These are phyloP conservation scores for Talaromyces sp. DNA, from an alignment of 2,329 filamentous ascomycete species.

Conservation along the genomic window DNA sequence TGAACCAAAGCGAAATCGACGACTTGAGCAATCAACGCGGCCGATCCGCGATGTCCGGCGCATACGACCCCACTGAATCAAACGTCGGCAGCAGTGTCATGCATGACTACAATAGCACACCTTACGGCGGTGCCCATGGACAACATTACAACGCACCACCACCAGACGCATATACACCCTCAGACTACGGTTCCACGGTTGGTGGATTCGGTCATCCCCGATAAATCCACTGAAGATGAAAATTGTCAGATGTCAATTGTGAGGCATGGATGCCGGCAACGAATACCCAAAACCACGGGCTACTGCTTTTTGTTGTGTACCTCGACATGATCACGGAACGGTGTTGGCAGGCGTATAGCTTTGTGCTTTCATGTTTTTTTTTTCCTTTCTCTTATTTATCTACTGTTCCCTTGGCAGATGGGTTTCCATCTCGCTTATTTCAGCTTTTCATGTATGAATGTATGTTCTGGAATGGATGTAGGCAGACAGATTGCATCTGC, in stretches of 20 bases:
- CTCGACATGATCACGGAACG: constrained; percentile 34
- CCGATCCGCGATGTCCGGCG: constrained; percentile 39
- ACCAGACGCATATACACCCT: constrained; percentile 12
- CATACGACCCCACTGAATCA: constrained; percentile 44
- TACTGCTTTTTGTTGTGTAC: constrained; percentile 20
- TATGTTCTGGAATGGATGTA: constrained; percentile 8
- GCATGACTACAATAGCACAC: constrained; percentile 42
- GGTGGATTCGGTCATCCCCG: constrained; percentile 19
- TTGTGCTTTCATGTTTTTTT: constrained; percentile 21
- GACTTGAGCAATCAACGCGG: constrained; percentile 42
- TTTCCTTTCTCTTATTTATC: constrained; percentile 15
- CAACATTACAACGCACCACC: constrained; percentile 26
- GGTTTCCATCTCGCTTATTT: constrained; percentile 3
- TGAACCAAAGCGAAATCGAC: constrained; percentile 52
- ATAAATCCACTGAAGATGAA: constrained; percentile 17
- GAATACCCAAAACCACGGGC: constrained; percentile 23
- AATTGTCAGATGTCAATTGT: constrained; percentile 5
- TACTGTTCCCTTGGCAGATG: background rate
- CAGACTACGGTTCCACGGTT: constrained; percentile 18
- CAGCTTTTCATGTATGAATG: constrained; percentile 5
- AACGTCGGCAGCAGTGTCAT: constrained; percentile 38
- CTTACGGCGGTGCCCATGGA: constrained; percentile 45
- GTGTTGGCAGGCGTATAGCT: constrained; percentile 36
- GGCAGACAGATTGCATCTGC: constrained; percentile 11
- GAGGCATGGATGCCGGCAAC: constrained; percentile 14